These are phyloP conservation scores for Flueggea neowawraea DNA, from an alignment of 441 rosid genomes.

Conservation along the genomic window DNA sequence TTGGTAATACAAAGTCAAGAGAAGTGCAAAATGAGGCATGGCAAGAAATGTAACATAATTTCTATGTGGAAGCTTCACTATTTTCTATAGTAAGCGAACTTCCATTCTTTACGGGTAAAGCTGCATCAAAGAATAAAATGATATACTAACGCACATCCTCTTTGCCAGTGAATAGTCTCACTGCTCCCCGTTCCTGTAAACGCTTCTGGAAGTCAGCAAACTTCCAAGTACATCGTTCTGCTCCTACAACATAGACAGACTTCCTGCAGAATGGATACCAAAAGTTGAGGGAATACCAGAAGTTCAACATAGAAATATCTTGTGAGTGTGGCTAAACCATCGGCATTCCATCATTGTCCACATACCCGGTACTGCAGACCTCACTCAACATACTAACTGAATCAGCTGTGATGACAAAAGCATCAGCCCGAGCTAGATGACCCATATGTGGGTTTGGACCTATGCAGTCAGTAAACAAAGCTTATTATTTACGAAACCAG, in stretches of 20 bases:
- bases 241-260: conserved; percentile 80
- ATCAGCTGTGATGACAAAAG: conserved; percentile 94
- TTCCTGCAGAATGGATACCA: conserved; percentile 45
- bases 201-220: conserved; percentile 76
- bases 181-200: conserved; percentile 59
- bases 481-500: not conserved
- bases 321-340: no score
- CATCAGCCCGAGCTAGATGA: conserved; percentile 93
- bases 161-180: conserved; percentile 62
- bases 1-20: no score
- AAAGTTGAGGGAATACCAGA: not conserved
- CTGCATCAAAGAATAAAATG: conserved; percentile 2
- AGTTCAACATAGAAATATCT: not conserved
- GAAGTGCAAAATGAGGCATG: no score
- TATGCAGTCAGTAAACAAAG: conserved; percentile 24
- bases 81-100: not conserved
- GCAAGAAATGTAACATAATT: no score
- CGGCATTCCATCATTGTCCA: not conserved
- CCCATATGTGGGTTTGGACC: conserved; percentile 91
- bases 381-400: conserved; percentile 94
- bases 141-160: conserved; percentile 63
- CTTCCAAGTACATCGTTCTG: conserved; percentile 86
- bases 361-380: conserved; percentile 95
- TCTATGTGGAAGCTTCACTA: not conserved
- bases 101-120: not conserved